Evolutionary conservation across 768 basidiomycete species (phyloP), one percentile per base, ranked within the genome.

Genomic region (Lentinula detonsa): DNA sequence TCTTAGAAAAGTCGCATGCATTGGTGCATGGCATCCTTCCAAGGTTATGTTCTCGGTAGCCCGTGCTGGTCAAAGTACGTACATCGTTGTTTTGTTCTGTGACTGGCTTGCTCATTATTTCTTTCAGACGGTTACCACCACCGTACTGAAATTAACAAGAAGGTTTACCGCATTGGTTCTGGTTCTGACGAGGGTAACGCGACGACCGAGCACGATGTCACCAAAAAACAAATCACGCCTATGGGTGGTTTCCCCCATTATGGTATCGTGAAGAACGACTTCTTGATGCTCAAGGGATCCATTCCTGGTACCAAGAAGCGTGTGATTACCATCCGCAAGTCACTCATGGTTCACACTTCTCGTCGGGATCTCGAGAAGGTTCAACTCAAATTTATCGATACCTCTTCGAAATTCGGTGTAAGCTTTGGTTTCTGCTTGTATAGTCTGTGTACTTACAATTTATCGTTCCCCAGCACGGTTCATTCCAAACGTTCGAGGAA

Each of bases 31-130:
- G 93, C 94, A 96, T 84, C 95, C 94, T 74, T 90, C 89, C 70
- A 97, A 96, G 80, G 97, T 99, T 85, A 98, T 98, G 96, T 98
- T 94, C 87, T 95, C 95, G n/a, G 97, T 99, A 69, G 97, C 95
- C 63, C 95, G 97, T 83, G 95, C 97, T 68, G 97, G 97, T 92
- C 96, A 98, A 90, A 92, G 91, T 93, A 75, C 69, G 93, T 82
- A 62, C 4, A 46, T 0, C 1, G 18, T 71, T 43, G 53, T 57
- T 5, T 18, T 28, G 56, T 35, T 39, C 54, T 48, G 2, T 49
- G 37, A 52, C 31, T 28, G 18, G 15, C 16, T 11, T 53, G 48
- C 51, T 28, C 31, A 60, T 35, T 11, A 16, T 48, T 35, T 21
- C 64, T 7, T 62, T n/a, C 63, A 93, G 91, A 95, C 72, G 93